A percentile compares a stretch with the other conserved stretches of the same genome.
These are phyloP conservation scores for Metarhizium brunneum DNA, from an alignment of 2,329 filamentous ascomycete genomes.

Conservation along the genomic window DNA sequence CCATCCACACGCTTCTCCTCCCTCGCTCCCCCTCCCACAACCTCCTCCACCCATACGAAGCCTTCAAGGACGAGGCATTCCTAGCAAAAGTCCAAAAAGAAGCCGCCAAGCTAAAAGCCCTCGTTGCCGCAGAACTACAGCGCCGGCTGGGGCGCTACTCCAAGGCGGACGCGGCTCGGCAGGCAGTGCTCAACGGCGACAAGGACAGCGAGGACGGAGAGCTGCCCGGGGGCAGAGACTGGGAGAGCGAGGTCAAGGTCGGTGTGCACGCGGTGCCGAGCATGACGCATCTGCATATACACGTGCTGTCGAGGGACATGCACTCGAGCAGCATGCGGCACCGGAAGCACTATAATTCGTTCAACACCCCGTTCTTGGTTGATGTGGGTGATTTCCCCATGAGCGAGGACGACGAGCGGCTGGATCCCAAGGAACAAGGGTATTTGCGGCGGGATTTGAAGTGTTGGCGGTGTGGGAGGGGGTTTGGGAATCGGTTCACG, in stretches of 20 bases:
- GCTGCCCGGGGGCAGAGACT: conserved; percentile 68
- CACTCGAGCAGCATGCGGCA: conserved; percentile 63
- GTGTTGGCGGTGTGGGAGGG: conserved; percentile 76
- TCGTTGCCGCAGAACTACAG: conserved; percentile 69
- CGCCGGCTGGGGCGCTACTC: conserved; percentile 58
- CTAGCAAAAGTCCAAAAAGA: conserved; percentile 54
- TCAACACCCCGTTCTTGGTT: conserved; percentile 78
- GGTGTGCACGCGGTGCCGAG: conserved; percentile 83
- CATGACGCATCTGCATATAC: conserved; percentile 88
- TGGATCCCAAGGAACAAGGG: conserved; percentile 43
- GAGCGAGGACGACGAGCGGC: conserved; percentile 51
- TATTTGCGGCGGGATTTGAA: conserved; percentile 58
- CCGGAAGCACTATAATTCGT: conserved; percentile 86
- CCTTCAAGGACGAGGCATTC: conserved; percentile 63
- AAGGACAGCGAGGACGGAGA: conserved; percentile 19
- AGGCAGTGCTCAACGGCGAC: conserved; percentile 56
- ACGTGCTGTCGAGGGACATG: conserved; percentile 77
- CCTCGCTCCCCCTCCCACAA: conserved; percentile 57
- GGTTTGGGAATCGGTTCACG: conserved; percentile 67
- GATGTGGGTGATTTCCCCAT: conserved; percentile 73
- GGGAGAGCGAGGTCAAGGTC: conserved; percentile 61
- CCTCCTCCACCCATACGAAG: conserved; percentile 64
- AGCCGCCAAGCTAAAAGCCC: conserved; percentile 45
- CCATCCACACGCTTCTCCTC: conserved; percentile 79
- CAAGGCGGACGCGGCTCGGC: conserved; percentile 50